Percentiles rank a stretch among this genome's conserved stretches.
These are phyloP conservation scores for Austroboletus novae-zelandiae DNA, from an alignment of 1,284 basidiomycete species.

Conservation along the genomic window DNA sequence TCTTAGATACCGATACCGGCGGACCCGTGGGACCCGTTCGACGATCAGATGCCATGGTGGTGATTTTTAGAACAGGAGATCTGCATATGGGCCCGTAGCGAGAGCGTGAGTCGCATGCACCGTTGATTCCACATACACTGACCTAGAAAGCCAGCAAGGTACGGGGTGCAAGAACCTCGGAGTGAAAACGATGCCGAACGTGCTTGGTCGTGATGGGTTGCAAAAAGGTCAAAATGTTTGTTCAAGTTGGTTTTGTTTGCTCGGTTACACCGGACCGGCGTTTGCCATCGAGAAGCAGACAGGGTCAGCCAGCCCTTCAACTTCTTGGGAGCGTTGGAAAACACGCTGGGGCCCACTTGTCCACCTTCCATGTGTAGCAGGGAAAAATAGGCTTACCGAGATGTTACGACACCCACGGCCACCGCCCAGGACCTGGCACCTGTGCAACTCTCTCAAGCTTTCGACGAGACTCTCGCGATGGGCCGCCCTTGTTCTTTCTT, in stretches of 20 bases:
- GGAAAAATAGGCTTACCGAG: background rate
- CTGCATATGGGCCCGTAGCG: background rate
- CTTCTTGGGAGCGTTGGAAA: background rate
- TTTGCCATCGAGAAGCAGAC: background rate
- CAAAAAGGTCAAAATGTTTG: too few species aligned
- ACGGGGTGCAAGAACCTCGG: too few species aligned
- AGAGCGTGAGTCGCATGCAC: background rate
- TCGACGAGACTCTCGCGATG: too few species aligned
- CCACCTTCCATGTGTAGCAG: background rate
- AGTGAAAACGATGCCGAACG: too few species aligned
- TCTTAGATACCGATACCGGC: slow-evolving; percentile 3
- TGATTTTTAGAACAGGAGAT: background rate
- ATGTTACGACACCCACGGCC: background rate
- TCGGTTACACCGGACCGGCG: too few species aligned
- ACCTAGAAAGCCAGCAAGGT: background rate
- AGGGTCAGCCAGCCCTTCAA: background rate
- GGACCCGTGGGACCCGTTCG: slow-evolving; percentile 20
- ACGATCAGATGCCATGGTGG: slow-evolving; percentile 3
- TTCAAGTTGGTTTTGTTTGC: background rate
- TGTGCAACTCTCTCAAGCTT: background rate
- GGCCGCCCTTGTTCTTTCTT: too few species aligned
- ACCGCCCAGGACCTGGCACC: background rate
- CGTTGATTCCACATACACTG: background rate
- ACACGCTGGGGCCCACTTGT: background rate
- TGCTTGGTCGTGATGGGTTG: too few species aligned